Evolutionary conservation across 768 basidiomycete species (phyloP), one percentile per base, ranked within the genome.

Genomic region (Boletales sp.): DNA sequence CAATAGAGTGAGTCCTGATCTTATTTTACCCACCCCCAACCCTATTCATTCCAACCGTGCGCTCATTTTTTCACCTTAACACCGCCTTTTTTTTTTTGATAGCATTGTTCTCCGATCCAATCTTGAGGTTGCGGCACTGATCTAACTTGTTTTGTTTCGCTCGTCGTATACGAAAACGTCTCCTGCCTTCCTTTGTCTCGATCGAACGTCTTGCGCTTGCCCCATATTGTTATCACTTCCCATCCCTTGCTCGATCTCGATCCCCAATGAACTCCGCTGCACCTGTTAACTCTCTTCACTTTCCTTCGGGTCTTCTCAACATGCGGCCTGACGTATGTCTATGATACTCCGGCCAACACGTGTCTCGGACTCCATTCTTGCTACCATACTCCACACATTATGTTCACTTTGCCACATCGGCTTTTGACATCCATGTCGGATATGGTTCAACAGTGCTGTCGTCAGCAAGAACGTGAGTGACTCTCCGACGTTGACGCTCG

Each of bases 401-500:
- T 44, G 21, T 44, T 21, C 43, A 33, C 41, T 50, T 32, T 41
- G 35, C 44, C 21, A 4, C 21, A 21, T 21, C 21, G 21, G 21
- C 21, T 21, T 21, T 21, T 4, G 21, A 4, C 21, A 21, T n/a
- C n/a, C n/a, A 36, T 32, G 30, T 49, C 49, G 31, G 8, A 51
- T 42, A 21, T 36, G 51, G 51, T 39, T 41, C 18, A 50, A 58
- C 65, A 86, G 84, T 66, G 73, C 83, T 48, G 79, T 86, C 56
- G 79, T 86, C 59, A 84, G 79, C 75, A 82, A 77, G 60, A 86
- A 84, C 54, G 84, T 86, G 70, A 73, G 84, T 83, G 21, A 46
- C 49, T 41, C 44, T 33, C 46, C 47, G 52, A 42, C 8, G n/a
- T 43, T 15, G 34, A 33, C 35, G 50, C 48, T 14, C 17, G 32